Base-by-base conservation (phyloP, 1,284 basidiomycete genomes). In the Ustilago cynodontis region DNA sequence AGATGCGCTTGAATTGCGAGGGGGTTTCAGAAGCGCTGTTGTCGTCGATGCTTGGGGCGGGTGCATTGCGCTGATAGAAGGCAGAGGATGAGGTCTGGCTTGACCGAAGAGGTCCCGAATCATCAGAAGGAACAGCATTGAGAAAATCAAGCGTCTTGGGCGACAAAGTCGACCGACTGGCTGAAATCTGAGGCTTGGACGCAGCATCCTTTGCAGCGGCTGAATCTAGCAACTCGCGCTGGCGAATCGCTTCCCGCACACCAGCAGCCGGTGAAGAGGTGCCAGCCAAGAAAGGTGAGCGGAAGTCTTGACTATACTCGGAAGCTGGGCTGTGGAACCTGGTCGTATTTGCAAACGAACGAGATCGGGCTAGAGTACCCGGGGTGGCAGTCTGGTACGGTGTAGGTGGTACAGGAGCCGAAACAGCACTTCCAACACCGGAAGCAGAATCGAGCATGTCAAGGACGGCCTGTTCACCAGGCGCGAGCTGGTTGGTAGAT, bases 401-500 rank as follows among this genome's bases (percentile, higher is more conserved):
- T 26, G 67, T 65, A 3, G 59, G 52, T 7, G 71, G 65, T 16
- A 67, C 55, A 22, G 67, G 63, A 3, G 63, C 66, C 16, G 67
- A 66, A 1, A 59, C 54, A 16, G 64, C 51, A 26, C 59, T 73
- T 33, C 54, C 54, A 18, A 65, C 31, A 6, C n/a, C 53, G 8
- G 74, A 65, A 24, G 53, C 55, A 3, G 69, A 59, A n/a, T 78
- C 79, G 35, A 81, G 77, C 79, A 81, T 79, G 56, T 74, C 65
- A 29, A 81, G 70, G 11, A 79, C 79, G 4, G 79, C 78, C 20
- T 65, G 54, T 47, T 81, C 79, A 26, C 63, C 78, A 3, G 31
- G 31, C 9, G 50, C 78, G 8, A 79, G 45, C 37, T 54, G 54
- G 16, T 65, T 58, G 39, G 50, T 71, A 26, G 56, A 62, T 5